Evolutionary conservation across 495 filamentous ascomycete genomes (phyloP).

Genomic region (Trichoderma reesei): DNA sequence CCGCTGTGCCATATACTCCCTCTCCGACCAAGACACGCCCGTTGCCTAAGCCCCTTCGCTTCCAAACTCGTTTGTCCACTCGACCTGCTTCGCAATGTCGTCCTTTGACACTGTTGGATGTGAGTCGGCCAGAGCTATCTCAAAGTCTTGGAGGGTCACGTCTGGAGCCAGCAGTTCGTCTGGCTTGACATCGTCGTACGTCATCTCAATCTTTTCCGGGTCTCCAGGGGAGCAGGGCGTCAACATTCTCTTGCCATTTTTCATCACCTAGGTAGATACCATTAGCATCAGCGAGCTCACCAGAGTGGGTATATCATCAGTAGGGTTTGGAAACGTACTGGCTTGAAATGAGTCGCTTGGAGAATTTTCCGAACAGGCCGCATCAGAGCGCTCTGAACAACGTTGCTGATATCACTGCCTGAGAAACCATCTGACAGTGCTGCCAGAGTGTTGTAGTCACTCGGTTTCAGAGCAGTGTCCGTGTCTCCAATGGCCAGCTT

Average conservation of each 20-base stretch:
- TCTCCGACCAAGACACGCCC: conserved; percentile 8
- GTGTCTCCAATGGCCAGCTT: conserved; percentile 86
- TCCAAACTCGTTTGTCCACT: conserved; percentile 96
- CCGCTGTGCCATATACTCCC: conserved; percentile 14
- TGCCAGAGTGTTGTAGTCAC: conserved; percentile 71
- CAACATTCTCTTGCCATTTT: conserved; percentile 63
- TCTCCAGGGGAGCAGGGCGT: conserved; percentile 96
- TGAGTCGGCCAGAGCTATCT: conserved; percentile 79
- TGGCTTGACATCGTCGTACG: conserved; percentile 76
- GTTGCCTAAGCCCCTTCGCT: conserved; percentile 61
- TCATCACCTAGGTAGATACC: conserved; percentile 49
- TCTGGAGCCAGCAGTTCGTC: conserved; percentile 79
- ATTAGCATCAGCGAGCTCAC: conserved; percentile 11
- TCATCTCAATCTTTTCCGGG: conserved; percentile 76
- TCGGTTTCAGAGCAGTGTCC: conserved; percentile 68
- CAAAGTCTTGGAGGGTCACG: conserved; percentile 82
- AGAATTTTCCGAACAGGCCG: conserved; percentile 96
- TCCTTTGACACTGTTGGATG: conserved; percentile 80
- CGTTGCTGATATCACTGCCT: conserved; percentile 91
- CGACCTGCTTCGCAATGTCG: conserved; percentile 73
- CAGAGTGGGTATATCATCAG: conserved; percentile 2
- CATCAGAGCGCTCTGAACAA: conserved; percentile 96
- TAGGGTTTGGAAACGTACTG: conserved; percentile 41
- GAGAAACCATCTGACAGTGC: conserved; percentile 86
- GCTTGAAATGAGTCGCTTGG: conserved; percentile 96